Base-by-base conservation (phyloP, 2,329 filamentous ascomycete genomes). In the Pestalotiopsis sp. region DNA sequence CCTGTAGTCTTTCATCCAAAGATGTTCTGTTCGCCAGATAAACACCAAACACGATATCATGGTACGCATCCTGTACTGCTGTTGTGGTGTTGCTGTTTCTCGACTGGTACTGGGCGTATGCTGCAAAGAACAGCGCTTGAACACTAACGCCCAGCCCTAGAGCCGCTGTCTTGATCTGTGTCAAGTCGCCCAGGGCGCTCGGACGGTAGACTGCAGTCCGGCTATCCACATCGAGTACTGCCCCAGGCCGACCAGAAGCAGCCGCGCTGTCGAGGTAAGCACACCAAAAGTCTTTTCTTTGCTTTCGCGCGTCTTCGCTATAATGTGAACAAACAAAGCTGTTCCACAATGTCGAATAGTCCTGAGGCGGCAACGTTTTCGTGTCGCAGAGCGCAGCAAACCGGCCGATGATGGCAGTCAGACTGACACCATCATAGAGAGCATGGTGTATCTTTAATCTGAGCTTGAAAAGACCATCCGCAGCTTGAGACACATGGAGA, bases 341-440 rank as follows among this genome's bases (percentile, higher is more conserved):
- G 13, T 68, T 69, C 80, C 80, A 82, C 13, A 66, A 60, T 5
- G 39, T 17, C 14, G n/a, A 31, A 56, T 49, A 14, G 6, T 2
- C 2, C 14, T 25, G 25, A 11, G 9, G 14, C 11, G 63, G 14
- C 5, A 41, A 17, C 2, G 64, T 17, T 6, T 60, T 4, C n/a
- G 36, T 64, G 63, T 23, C 62, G 56, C 74, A 78, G 14, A 80
- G 72, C 7, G 71, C 65, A 2, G 70, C 20, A 31, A 85, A 79
- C 0, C 78, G 75, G 2, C 85, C 76, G 25, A 94, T 81, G 5
- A 97, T 80, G 0, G 85, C 77, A 0, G 90, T 88, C 4, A 98
- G 82, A 73, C 93, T 96, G 69, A 97, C 85, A 5, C 91, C 94
- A 77, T 98, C 95, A 76, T 98, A 98, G 0, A 98, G 83, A 0